Evolutionary conservation across 768 basidiomycete species (phyloP).

Genomic region (Lyophyllum semitale): DNA sequence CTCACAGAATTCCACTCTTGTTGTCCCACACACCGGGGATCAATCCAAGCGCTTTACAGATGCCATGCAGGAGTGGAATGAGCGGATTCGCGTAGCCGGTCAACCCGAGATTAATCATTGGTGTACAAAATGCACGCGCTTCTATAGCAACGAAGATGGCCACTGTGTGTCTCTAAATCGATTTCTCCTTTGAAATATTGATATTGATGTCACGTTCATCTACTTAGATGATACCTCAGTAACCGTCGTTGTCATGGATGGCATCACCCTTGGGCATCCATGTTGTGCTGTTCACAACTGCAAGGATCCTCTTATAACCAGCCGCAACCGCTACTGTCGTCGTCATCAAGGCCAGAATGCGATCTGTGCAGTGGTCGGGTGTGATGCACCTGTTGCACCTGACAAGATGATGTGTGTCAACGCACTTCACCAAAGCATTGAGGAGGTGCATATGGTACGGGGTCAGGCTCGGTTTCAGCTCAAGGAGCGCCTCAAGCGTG

Average conservation of each 20-base stretch:
- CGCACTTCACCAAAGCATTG: conserved; percentile 20
- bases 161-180: too few species aligned
- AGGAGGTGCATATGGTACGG: conserved; percentile 16
- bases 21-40: too few species aligned
- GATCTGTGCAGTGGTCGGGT: conserved; percentile 16
- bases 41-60: too few species aligned
- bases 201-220: too few species aligned
- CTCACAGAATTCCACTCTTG: too few species aligned
- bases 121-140: too few species aligned
- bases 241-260: conserved; percentile 17
- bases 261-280: conserved; percentile 32
- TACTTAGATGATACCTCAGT: too few species aligned
- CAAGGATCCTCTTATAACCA: conserved; percentile 14
- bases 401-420: conserved; percentile 20
- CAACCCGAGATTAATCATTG: too few species aligned
- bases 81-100: too few species aligned
- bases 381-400: conserved; percentile 1
- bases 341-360: conserved; percentile 9
- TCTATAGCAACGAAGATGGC: too few species aligned
- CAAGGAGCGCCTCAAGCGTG: conserved; percentile 19
- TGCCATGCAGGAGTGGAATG: too few species aligned
- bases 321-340: conserved; percentile 16
- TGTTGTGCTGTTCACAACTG: conserved; percentile 32
- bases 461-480: conserved; percentile 26
- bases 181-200: too few species aligned